These are phyloP conservation scores for Immersiporthe knoxdaviesiana DNA, from an alignment of 2,329 filamentous ascomycete genomes.

Conservation along the genomic window DNA sequence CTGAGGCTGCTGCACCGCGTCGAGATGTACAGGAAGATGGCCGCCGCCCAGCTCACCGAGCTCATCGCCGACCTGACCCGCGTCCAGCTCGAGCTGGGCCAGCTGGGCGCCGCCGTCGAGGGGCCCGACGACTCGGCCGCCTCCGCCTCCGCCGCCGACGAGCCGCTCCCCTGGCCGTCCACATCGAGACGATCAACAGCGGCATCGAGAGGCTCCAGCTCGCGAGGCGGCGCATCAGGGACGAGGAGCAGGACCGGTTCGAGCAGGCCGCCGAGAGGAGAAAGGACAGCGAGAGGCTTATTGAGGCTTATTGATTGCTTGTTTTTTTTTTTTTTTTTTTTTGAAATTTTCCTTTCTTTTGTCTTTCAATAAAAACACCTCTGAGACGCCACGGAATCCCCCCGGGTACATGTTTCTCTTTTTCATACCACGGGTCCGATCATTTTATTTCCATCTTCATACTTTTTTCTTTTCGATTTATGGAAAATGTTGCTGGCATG, in stretches of 20 bases:
- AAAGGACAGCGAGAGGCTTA: slow-evolving; percentile 47
- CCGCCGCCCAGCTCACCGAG: slow-evolving; percentile 68
- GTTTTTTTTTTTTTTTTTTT: background rate
- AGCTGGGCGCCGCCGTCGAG: slow-evolving; percentile 71
- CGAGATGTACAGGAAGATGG: slow-evolving; percentile 65
- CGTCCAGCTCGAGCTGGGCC: slow-evolving; percentile 71
- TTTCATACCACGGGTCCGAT: too few relatives aligned
- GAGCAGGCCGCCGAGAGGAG: slow-evolving; percentile 54
- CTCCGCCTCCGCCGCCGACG: slow-evolving; percentile 37
- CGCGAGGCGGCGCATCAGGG: slow-evolving; percentile 62
- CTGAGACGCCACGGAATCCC: too few relatives aligned
- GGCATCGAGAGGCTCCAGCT: slow-evolving; percentile 73
- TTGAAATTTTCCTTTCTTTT: slow-evolving; percentile 8
- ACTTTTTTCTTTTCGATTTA: background rate
- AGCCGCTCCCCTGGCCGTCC: slow-evolving; percentile 69
- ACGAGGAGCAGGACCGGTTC: slow-evolving; percentile 62
- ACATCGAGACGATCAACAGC: slow-evolving; percentile 74
- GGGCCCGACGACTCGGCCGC: slow-evolving; percentile 61
- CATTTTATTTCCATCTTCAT: too few relatives aligned
- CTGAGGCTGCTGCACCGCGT: slow-evolving; percentile 68
- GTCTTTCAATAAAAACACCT: too few relatives aligned
- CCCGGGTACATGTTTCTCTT: too few relatives aligned
- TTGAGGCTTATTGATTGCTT: slow-evolving; percentile 39
- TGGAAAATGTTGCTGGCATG: background rate
- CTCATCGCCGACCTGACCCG: slow-evolving; percentile 74